phyloP scores from a whole-genome alignment of 306 rosid species.

The Prunus persica region DNA sequence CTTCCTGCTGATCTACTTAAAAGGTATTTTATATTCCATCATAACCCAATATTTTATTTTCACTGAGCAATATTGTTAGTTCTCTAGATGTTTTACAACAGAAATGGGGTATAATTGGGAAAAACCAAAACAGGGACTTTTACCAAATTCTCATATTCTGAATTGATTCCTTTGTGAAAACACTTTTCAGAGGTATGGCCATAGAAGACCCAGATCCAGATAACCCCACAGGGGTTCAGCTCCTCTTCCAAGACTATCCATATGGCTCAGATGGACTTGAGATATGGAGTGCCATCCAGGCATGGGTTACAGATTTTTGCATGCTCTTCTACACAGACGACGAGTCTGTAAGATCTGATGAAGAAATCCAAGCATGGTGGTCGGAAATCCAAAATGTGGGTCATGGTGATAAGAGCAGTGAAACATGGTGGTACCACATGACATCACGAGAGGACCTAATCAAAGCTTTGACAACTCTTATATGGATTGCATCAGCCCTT shows the following conservation, averaged over 20 bases:
- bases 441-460: conserved; percentile 45
- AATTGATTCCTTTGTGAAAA: not conserved
- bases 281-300: conserved; percentile 67
- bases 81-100: not conserved
- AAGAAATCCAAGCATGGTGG: conserved; percentile 78
- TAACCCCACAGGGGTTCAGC: conserved; percentile 54
- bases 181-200: conserved; percentile 59
- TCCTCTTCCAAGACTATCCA: conserved; percentile 64
- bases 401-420: conserved; percentile 51
- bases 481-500: conserved; percentile 69
- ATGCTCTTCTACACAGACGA: conserved; percentile 56
- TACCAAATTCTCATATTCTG: not conserved
- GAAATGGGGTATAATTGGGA: not conserved
- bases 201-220: conserved; percentile 35
- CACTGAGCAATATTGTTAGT: not conserved
- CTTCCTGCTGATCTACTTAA: conserved; percentile 73
- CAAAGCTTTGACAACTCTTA: conserved; percentile 56
- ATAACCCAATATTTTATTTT: not conserved
- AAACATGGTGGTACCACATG: conserved; percentile 53
- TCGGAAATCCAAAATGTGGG: conserved; percentile 53
- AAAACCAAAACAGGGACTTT: not conserved
- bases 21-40: conserved; percentile 38
- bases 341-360: conserved; percentile 40
- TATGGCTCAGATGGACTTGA: conserved; percentile 76
- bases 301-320: conserved; percentile 63